Base-by-base conservation (phyloP, 805 yeast species). In the Saccharomycopsis capsularis region DNA sequence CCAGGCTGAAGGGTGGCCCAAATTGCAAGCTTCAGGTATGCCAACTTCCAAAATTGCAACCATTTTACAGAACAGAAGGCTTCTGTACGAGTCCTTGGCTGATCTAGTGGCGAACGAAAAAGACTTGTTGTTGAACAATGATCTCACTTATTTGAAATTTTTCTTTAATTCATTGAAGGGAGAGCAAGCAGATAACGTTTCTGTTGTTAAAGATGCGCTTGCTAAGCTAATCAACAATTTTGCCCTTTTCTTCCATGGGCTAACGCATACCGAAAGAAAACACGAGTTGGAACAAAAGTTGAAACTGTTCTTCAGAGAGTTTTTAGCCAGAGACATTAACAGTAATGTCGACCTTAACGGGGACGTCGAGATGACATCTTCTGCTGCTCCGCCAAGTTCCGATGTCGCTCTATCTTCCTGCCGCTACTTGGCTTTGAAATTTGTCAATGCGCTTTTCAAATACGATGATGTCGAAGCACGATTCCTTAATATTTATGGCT, bases 71-170 rank as follows among this genome's bases (percentile, higher is more conserved):
- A 40, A 46, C n/a, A 71, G 93, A 56, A 73, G 75, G 57, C 64
- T 72, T 35, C 87, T 85, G 56, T 90, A 87, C 59, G 95, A 86
- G 60, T 81, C 95, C 0, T 63, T 90, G 22, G 93, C 95, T 1
- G 73, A 78, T 19, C 69, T 90, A 5, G 16, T 51, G 16, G n/a
- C 35, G 4, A 46, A 42, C 18, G 43, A 45, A 9, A 38, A 49
- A 0, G 22, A 11, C 2, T 60, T 84, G 44, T 69, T 73, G 48
- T 69, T 73, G 30, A 68, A 74, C 2, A 56, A 65, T 13, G 80
- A 79, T 56, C 63, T 81, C 34, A 61, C 73, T 0, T 77, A 74
- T 53, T 60, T 87, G 36, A 76, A 75, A 44, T 89, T 88, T 58
- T 64, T 90, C 18, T 81, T 89, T 54, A 79, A 80, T 34, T 80